phyloP scores from a whole-genome alignment of 306 rosid genomes.

The Castanospermum australe region DNA sequence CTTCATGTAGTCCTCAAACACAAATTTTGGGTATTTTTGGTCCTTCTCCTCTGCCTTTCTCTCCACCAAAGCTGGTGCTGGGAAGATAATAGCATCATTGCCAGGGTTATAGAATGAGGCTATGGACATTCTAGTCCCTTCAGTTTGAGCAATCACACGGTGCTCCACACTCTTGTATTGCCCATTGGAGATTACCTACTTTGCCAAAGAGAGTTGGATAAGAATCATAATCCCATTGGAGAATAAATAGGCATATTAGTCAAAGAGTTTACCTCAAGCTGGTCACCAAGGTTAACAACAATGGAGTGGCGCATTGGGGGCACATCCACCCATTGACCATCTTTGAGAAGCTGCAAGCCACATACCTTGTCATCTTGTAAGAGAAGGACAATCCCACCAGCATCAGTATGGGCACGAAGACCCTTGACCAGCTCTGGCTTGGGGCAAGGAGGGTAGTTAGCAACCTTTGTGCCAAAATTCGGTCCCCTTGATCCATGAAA shows the following conservation, averaged over 20 bases:
- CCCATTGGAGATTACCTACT: constrained; percentile 63
- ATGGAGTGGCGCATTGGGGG: constrained; percentile 69
- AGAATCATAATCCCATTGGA: neutral
- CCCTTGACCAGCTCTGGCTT: constrained; percentile 61
- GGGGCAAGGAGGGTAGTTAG: constrained; percentile 68
- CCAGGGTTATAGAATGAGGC: constrained; percentile 75
- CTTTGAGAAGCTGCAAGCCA: constrained; percentile 64
- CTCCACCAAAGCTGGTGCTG: constrained; percentile 54
- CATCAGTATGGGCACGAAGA: constrained; percentile 72
- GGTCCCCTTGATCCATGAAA: constrained; percentile 63
- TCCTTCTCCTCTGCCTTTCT: constrained; percentile 46
- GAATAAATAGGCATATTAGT: neutral
- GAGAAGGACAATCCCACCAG: constrained; percentile 63
- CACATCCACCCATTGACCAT: constrained; percentile 57
- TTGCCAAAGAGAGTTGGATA: neutral
- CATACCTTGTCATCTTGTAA: constrained; percentile 71
- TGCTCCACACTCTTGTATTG: constrained; percentile 64
- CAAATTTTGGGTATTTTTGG: constrained; percentile 58
- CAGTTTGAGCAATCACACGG: no score
- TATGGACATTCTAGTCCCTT: no score
- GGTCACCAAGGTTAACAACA: constrained; percentile 62
- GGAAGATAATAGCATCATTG: constrained; percentile 56
- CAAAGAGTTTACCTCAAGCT: constrained; percentile 43
- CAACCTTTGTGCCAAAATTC: constrained; percentile 63
- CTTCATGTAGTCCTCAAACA: constrained; percentile 68